phyloP scores from a whole-genome alignment of 192 early-diverging fungal genomes.

The Backusella psychrophila region DNA sequence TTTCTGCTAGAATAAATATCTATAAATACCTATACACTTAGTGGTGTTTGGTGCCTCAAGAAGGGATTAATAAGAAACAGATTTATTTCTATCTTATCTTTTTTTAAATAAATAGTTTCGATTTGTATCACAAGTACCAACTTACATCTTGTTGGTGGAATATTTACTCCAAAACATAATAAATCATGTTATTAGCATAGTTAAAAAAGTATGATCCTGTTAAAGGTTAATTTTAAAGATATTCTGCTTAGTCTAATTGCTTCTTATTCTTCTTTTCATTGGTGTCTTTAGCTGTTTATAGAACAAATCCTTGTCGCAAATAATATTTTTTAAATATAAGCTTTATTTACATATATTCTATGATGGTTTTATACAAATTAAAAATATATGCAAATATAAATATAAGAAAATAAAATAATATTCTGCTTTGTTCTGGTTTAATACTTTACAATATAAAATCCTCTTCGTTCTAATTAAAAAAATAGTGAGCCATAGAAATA shows the following conservation, averaged over 20 bases:
- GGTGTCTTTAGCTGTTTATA: neutral
- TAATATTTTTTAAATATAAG: neutral
- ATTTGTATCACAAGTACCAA: neutral
- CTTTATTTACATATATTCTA: conserved; percentile 6
- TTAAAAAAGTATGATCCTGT: neutral
- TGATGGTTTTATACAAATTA: conserved; percentile 1
- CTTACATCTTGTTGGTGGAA: neutral
- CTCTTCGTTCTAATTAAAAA: neutral
- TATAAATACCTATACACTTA: neutral
- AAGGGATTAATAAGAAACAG: neutral
- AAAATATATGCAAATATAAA: neutral
- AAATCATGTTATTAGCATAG: neutral
- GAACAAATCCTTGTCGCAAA: neutral
- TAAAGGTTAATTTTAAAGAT: neutral
- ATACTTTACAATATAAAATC: neutral
- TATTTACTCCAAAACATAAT: neutral
- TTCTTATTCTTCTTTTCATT: neutral
- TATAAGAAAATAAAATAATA: neutral
- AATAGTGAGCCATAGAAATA: neutral
- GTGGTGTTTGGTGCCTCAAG: neutral
- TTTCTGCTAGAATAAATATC: neutral
- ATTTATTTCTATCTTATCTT: neutral
- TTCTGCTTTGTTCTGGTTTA: neutral
- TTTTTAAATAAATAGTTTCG: neutral
- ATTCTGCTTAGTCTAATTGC: neutral